Conservation (phyloP, 768 basidiomycete genomes). For the Lanmaoa rubissima region DNA sequence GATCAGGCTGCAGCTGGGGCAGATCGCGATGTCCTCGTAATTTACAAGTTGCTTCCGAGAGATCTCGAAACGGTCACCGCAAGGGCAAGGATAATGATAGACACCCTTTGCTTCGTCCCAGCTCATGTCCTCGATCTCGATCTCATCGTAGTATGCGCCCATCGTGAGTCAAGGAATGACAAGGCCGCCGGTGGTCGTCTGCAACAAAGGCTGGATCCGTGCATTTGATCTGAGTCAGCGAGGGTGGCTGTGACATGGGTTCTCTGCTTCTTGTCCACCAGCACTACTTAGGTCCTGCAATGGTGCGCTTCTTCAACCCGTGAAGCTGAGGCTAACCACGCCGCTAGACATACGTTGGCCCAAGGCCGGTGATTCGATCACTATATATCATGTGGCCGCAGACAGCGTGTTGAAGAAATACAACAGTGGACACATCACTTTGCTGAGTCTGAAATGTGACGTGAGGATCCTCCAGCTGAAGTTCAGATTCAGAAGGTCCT, state of each 20-base stretch:
- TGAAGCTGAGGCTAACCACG: background rate
- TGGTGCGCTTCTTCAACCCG: background rate
- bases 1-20: slow-evolving; percentile 93
- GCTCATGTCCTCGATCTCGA: slow-evolving; percentile 95
- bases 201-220: background rate
- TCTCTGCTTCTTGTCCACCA: background rate
- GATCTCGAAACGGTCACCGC: slow-evolving; percentile 98
- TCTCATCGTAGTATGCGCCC: slow-evolving; percentile 93
- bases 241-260: background rate
- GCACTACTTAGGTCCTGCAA: background rate
- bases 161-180: slow-evolving; percentile 34
- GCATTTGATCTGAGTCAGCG: background rate
- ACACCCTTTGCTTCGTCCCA: slow-evolving; percentile 83
- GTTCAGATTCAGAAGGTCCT: background rate
- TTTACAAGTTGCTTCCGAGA: slow-evolving; percentile 77
- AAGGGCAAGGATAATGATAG: slow-evolving; percentile 96
- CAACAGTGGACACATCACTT: too few species aligned
- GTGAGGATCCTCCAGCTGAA: too few species aligned
- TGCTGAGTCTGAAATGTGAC: background rate
- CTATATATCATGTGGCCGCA: background rate
- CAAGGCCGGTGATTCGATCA: background rate
- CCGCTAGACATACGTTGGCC: background rate
- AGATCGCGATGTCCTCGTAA: slow-evolving; percentile 92
- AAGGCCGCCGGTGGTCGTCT: background rate
- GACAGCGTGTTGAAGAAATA: too few species aligned